Evolutionary conservation across 2,329 filamentous ascomycete genomes (phyloP), one percentile per base, ranked within the genome.

Genomic region (Paracoccidioides brasiliensis): DNA sequence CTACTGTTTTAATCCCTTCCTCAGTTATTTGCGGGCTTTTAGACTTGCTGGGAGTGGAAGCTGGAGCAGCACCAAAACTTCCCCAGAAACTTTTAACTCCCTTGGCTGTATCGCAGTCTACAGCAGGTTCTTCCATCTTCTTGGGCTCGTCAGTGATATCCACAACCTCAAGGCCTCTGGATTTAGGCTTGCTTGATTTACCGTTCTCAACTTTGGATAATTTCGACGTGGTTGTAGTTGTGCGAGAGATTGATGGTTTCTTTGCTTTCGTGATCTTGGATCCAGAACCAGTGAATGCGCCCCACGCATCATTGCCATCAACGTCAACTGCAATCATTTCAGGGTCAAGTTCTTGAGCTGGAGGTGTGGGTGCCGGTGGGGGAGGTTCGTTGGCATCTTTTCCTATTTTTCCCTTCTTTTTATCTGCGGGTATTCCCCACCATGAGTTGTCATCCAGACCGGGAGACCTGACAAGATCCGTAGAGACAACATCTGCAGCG

Each of bases 401-500:
- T 55, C 64, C 69, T 63, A 76, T 80, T 60, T 75, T 77, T 1
- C 67, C 67, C 61, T 70, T 70, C 61, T 77, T 79, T 63, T 79
- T 80, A 30, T 70, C 69, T 45, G 73, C 74, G 4, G 65, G 61
- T 6, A 63, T 46, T 2, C 62, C 68, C 70, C 69, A 74, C 63
- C 61, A 65, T n/a, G 61, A 55, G 38, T 64, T 63, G 52, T 64
- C 63, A 48, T 66, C 61, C 3, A 56, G 49, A 15, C 54, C 15
- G 52, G 58, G 33, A 50, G 50, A 49, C 14, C 48, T 50, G 8
- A 57, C 58, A 48, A 61, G 49, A 38, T 60, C 59, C 9, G 55
- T 58, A 35, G 56, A 57, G 15, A 52, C 44, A 28, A 32, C 54
- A 43, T 55, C 38, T 30, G 58, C 40, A 43, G 74, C 70, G 52